A percentile compares a stretch with the other conserved stretches of the same genome.
These are phyloP conservation scores for Bacidia rubella DNA, from an alignment of 495 filamentous ascomycete genomes.

Conservation along the genomic window DNA sequence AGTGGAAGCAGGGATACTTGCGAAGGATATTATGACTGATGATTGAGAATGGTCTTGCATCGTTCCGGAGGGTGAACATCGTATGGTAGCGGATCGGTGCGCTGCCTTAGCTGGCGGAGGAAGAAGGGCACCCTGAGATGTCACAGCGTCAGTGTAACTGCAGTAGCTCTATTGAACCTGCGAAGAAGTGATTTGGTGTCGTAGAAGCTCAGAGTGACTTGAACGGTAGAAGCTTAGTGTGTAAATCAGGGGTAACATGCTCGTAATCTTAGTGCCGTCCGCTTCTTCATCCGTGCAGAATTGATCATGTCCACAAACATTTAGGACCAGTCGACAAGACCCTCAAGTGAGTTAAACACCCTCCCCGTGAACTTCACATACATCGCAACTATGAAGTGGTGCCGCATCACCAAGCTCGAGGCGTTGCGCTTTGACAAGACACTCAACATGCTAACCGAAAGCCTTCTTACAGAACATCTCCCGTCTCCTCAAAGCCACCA, in stretches of 20 bases:
- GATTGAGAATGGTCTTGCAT: no score
- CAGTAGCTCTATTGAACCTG: no score
- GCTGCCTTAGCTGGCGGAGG: no score
- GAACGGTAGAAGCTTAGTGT: no score
- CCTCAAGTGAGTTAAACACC: not conserved
- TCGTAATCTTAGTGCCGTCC: not conserved
- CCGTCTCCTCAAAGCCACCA: not conserved
- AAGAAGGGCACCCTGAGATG: no score
- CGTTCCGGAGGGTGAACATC: no score
- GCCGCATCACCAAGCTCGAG: not conserved
- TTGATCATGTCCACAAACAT: conserved; percentile 2
- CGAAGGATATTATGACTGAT: no score
- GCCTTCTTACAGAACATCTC: not conserved
- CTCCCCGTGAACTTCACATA: not conserved
- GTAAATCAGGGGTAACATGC: not conserved
- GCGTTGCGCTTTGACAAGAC: not conserved
- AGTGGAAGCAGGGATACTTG: no score
- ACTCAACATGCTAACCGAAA: not conserved
- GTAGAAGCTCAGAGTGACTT: no score
- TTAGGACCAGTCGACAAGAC: not conserved
- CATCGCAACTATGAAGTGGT: not conserved
- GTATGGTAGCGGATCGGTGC: no score
- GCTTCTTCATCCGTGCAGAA: not conserved
- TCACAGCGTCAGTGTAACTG: no score
- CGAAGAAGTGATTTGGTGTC: no score